These are phyloP conservation scores for Backusella luteola DNA, from an alignment of 192 early-diverging fungal species.

Conservation along the genomic window DNA sequence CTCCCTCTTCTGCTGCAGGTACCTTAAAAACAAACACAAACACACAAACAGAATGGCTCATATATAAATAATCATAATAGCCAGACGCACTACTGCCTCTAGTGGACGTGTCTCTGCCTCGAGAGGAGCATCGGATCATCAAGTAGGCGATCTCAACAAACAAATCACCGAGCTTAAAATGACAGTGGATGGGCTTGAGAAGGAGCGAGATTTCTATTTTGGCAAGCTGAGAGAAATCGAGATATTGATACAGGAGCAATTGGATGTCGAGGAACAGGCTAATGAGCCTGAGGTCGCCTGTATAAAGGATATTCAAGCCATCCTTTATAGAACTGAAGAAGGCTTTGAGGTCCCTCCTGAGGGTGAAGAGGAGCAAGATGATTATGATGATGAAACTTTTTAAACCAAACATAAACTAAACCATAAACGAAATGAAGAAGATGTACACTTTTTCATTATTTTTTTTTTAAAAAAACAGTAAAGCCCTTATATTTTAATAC, in stretches of 20 bases:
- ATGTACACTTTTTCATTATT: background rate
- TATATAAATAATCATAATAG: background rate
- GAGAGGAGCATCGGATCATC: slow-evolving; percentile 48
- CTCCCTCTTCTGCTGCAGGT: slow-evolving; percentile 13
- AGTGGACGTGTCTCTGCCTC: slow-evolving; percentile 31
- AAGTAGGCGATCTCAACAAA: slow-evolving; percentile 72
- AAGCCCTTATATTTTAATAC: slow-evolving; percentile 1
- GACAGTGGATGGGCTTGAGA: slow-evolving; percentile 89
- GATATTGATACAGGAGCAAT: slow-evolving; percentile 79
- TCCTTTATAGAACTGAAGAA: slow-evolving; percentile 92
- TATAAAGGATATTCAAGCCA: slow-evolving; percentile 77
- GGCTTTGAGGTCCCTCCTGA: slow-evolving; percentile 81
- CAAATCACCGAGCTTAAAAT: slow-evolving; percentile 81
- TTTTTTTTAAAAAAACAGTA: background rate
- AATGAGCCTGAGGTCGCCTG: slow-evolving; percentile 37
- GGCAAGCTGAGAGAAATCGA: slow-evolving; percentile 93
- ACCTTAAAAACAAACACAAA: background rate
- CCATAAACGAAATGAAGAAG: slow-evolving; percentile 2
- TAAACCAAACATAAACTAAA: slow-evolving; percentile 32
- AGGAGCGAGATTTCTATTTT: slow-evolving; percentile 98
- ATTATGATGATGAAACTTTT: slow-evolving; percentile 64
- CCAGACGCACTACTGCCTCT: slow-evolving; percentile 20
- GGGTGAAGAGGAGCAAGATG: slow-evolving; percentile 36
- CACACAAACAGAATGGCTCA: background rate
- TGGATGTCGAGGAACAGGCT: slow-evolving; percentile 51